Base-by-base conservation (phyloP, 1,139 yeast species). In the Sugiyamaella castrensis region DNA sequence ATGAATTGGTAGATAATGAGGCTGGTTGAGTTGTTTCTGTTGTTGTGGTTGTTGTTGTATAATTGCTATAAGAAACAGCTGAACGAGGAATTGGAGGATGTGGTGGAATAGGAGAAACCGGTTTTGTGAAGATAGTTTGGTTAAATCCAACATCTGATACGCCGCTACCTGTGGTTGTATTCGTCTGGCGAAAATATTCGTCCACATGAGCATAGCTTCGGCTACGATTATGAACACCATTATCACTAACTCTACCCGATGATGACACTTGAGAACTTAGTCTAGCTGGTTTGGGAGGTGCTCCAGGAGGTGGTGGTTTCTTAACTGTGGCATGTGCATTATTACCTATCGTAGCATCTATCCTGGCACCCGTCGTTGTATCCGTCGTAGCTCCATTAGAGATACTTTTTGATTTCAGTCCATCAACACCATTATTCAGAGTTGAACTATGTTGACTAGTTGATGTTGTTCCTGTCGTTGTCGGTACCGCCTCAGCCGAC, bases 261-360 rank as follows among this genome's bases (percentile, higher is more conserved):
- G 24, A 19, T 19, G 24, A 19, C 24, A 5, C 24, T 19, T 34
- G 34, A 7, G 46, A 42, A 37, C 47, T 42, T 7, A 48, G 37
- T 31, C 48, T 35, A 8, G 53, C 54, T 2, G 54, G 54, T 37
- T 51, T 51, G 4, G 54, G 53, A 15, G 54, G 54, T 9, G 52
- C 53, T 1, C 46, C 36, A 4, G 46, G 46, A 35, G 46, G 46
- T 27, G 46, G 51, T 2, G 46, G 54, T 29, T 33, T 42, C 32
- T 51, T 48, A 30, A 35, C 32, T 29, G 43, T 1, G 24, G 35
- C 31, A n/a, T 13, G 26, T 16, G 13, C 29, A 19, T 33, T 37
- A n/a, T n/a, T 37, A 26, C 37, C 27, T 9, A 37, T 13, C 3
- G 42, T 27, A 19, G 43, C 15, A n/a, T n/a, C 16, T 7, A 24